phyloP scores from a whole-genome alignment of 768 basidiomycete species.

The Dendrothele bispora region DNA sequence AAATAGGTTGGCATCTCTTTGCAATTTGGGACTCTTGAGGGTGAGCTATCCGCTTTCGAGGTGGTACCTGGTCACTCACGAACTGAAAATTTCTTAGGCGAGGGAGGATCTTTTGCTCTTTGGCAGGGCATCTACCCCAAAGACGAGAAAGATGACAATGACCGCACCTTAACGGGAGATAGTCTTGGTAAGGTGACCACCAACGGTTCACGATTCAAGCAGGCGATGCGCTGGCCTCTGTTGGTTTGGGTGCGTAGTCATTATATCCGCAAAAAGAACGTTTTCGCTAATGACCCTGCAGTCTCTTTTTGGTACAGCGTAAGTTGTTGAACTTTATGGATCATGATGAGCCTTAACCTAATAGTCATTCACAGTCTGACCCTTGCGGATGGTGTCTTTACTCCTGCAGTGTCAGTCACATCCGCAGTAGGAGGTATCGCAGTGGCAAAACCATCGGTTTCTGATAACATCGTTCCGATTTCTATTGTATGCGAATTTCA shows the following conservation, averaged over 20 bases:
- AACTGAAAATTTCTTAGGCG: conserved; percentile 35
- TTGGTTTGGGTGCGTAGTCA: conserved; percentile 49
- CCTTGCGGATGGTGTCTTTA: conserved; percentile 68
- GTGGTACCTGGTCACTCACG: conserved; percentile 1
- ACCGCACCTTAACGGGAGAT: conserved; percentile 55
- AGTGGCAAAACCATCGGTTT: conserved; percentile 52
- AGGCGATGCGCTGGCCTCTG: conserved; percentile 46
- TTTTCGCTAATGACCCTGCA: conserved; percentile 16
- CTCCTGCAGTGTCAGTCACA: conserved; percentile 68
- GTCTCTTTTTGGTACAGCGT: conserved; percentile 63
- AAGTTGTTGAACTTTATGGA: conserved; percentile 10
- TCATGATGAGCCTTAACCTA: background rate
- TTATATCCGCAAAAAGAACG: background rate
- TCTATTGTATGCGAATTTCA: conserved; percentile 45
- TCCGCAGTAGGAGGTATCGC: conserved; percentile 70
- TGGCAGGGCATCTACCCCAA: conserved; percentile 62
- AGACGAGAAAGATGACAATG: conserved; percentile 43
- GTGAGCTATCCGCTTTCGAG: conserved; percentile 22
- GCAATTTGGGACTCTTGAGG: conserved; percentile 50
- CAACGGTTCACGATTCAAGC: conserved; percentile 21
- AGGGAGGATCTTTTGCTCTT: conserved; percentile 69
- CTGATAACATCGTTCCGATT: conserved; percentile 49
- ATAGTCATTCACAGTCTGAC: conserved; percentile 42
- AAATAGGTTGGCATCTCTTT: conserved; percentile 49
- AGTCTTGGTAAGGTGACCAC: conserved; percentile 21